These are phyloP conservation scores for Aciculosporium take DNA, from an alignment of 2,329 filamentous ascomycete genomes.

Conservation along the genomic window DNA sequence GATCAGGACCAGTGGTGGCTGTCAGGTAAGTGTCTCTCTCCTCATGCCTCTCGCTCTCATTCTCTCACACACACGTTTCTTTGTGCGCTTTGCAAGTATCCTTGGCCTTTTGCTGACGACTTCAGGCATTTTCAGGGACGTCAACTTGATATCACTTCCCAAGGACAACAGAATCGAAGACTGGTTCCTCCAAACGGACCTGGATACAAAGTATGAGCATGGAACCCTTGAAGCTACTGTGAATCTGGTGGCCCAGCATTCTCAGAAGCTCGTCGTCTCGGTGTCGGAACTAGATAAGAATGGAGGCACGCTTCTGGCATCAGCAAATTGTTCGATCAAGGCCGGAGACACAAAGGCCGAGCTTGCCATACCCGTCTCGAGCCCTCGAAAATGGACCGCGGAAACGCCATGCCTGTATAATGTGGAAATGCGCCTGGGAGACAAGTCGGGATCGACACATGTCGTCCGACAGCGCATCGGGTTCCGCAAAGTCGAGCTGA, in stretches of 20 bases:
- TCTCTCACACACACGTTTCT: no score
- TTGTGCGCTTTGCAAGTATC: no score
- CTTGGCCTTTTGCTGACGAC: neutral
- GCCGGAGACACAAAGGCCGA: constrained; percentile 23
- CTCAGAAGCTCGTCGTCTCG: constrained; percentile 25
- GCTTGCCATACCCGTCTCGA: constrained; percentile 28
- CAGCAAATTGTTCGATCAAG: constrained; percentile 13
- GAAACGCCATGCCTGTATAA: constrained; percentile 49
- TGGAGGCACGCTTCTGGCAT: constrained; percentile 17
- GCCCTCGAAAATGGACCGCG: constrained; percentile 54
- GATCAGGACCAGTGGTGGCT: constrained; percentile 56
- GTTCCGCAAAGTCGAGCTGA: constrained; percentile 50
- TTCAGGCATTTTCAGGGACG: constrained; percentile 52
- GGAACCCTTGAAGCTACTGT: constrained; percentile 36
- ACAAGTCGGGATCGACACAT: constrained; percentile 13
- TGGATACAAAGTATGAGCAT: constrained; percentile 37
- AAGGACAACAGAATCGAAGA: constrained; percentile 37
- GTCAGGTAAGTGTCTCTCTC: constrained; percentile 26
- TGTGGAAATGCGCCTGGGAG: constrained; percentile 28
- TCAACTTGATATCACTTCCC: constrained; percentile 44
- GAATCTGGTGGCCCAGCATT: constrained; percentile 21
- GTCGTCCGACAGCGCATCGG: constrained; percentile 42
- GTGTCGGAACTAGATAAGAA: constrained; percentile 26
- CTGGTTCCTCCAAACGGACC: constrained; percentile 37
- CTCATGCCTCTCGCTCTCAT: no score